A percentile compares a stretch with the other conserved stretches of the same genome.
phyloP scores from a whole-genome alignment of 2,329 filamentous ascomycete genomes.

The Metarhizium album region DNA sequence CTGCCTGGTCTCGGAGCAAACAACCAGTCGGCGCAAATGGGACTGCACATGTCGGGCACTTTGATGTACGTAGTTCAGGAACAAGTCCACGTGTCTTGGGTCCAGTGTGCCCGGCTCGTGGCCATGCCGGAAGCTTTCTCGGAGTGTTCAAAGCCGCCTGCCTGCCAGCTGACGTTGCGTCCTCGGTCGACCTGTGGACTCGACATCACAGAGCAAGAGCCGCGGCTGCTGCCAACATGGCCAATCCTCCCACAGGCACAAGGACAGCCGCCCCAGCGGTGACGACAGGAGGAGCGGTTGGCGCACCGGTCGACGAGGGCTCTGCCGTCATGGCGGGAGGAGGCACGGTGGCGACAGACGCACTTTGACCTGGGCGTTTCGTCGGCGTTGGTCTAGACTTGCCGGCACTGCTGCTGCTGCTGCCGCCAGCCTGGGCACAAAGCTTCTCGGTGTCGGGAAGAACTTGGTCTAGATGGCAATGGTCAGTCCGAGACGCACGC shows the following conservation, averaged over 20 bases:
- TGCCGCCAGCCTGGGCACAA: constrained; percentile 10
- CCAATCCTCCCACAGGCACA: background rate
- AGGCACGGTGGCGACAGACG: background rate
- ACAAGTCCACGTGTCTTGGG: too few relatives aligned
- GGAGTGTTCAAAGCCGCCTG: too few relatives aligned
- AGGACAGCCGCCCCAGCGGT: background rate
- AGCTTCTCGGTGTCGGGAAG: constrained; percentile 18
- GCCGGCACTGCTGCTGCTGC: background rate
- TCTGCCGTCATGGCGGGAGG: background rate
- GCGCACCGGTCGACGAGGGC: background rate
- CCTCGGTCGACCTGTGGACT: too few relatives aligned
- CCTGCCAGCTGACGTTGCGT: too few relatives aligned
- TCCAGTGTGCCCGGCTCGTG: too few relatives aligned
- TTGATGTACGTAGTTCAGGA: too few relatives aligned
- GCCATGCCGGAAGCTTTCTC: too few relatives aligned
- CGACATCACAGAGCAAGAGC: background rate
- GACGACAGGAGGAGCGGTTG: constrained; percentile 1
- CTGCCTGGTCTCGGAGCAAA: too few relatives aligned
- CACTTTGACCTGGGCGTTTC: background rate
- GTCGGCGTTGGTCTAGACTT: background rate
- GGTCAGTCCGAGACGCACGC: constrained; percentile 7
- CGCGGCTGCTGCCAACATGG: background rate
- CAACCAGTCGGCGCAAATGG: too few relatives aligned
- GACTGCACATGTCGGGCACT: too few relatives aligned
- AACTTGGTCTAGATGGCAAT: constrained; percentile 16